phyloP scores from a whole-genome alignment of 441 rosid species.

The Melastoma candidum region DNA sequence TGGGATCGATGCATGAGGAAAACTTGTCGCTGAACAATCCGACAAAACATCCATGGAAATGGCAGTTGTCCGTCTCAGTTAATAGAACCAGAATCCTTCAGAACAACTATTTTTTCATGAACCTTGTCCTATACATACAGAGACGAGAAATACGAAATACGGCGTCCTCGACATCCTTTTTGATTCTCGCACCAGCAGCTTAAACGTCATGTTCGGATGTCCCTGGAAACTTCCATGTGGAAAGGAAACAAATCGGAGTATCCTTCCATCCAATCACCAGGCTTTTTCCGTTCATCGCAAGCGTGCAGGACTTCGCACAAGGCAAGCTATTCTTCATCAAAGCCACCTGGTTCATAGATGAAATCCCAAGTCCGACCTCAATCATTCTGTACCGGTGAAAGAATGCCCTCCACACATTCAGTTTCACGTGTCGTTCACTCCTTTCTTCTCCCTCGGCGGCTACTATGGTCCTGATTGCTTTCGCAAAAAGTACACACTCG shows the following conservation, averaged over 20 bases:
- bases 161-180: no score
- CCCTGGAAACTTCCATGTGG: conserved; percentile 27
- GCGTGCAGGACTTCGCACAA: conserved; percentile 25
- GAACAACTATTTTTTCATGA: no score
- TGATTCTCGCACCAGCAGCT: no score
- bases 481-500: conserved; percentile 21
- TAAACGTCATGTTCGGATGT: no score
- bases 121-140: no score
- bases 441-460: conserved; percentile 35
- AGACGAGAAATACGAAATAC: no score
- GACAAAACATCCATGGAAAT: no score
- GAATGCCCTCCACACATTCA: conserved; percentile 37
- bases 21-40: no score
- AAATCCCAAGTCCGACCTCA: conserved; percentile 29
- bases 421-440: conserved; percentile 23
- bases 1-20: no score
- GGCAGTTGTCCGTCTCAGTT: no score
- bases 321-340: conserved; percentile 15
- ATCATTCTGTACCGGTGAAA: conserved; percentile 27
- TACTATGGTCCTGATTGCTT: conserved; percentile 25
- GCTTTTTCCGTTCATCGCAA: conserved; percentile 23
- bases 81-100: no score
- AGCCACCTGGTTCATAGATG: conserved; percentile 32
- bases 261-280: conserved; percentile 39
- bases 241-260: conserved; percentile 26